A percentile compares a stretch with the other conserved stretches of the same genome.
Evolutionary conservation across 306 rosid genomes (phyloP).

Genomic region (Sicyos baderoa): DNA sequence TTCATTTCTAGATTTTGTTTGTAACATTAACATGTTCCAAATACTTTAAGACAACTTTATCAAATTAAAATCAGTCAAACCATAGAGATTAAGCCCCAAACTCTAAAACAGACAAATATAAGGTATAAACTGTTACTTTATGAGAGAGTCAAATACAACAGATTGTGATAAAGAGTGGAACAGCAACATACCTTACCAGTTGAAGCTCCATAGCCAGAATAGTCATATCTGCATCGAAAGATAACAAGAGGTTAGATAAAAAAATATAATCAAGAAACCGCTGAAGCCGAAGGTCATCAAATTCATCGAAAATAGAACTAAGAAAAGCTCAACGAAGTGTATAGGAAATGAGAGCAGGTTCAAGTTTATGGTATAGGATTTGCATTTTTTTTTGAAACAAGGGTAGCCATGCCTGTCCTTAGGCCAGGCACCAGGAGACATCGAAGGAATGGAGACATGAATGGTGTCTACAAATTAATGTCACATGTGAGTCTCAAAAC

Average conservation of each 20-base stretch:
- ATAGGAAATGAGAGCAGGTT: background rate
- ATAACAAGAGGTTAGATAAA: background rate
- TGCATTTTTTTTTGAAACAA: background rate
- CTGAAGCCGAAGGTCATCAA: background rate
- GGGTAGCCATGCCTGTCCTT: too few relatives aligned
- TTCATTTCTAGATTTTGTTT: slow-evolving; percentile 6
- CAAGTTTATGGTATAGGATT: background rate
- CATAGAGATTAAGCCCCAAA: background rate
- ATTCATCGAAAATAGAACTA: background rate
- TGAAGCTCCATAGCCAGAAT: slow-evolving; percentile 98
- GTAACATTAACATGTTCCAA: slow-evolving; percentile 2
- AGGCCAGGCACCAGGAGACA: too few relatives aligned
- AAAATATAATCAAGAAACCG: background rate
- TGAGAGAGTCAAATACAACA: background rate
- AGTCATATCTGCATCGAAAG: slow-evolving; percentile 75
- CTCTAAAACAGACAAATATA: background rate
- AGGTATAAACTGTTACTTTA: background rate
- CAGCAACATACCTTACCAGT: slow-evolving; percentile 70
- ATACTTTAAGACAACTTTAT: background rate
- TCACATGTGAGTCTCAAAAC: too few relatives aligned
- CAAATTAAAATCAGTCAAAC: background rate
- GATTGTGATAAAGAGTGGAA: background rate
- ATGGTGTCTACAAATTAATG: too few relatives aligned
- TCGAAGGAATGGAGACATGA: too few relatives aligned
- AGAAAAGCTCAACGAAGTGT: background rate